phyloP scores from a whole-genome alignment of 2,329 filamentous ascomycete genomes.

The Ceratocystis alfenasii region DNA sequence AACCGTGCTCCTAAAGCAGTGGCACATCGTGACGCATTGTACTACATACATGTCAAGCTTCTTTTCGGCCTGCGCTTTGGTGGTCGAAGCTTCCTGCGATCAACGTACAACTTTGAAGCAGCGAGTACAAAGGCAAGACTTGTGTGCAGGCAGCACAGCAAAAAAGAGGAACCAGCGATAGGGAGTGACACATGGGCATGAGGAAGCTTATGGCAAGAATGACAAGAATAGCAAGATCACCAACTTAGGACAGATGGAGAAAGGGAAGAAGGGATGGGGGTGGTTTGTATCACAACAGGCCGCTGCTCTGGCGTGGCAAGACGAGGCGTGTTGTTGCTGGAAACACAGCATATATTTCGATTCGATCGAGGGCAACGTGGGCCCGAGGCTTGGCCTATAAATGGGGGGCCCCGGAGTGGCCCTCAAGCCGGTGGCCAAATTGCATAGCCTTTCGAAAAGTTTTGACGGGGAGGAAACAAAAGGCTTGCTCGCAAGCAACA shows the following conservation, averaged over 20 bases:
- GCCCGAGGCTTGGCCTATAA: no score
- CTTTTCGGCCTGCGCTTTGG: not conserved
- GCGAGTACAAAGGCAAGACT: no score
- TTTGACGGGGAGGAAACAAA: not conserved
- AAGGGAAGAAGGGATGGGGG: no score
- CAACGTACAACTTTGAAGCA: no score
- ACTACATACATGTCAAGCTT: slow-evolving; percentile 8
- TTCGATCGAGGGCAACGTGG: no score
- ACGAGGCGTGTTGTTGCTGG: not conserved
- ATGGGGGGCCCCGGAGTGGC: no score
- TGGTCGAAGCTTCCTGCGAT: slow-evolving; percentile 3
- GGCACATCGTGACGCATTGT: not conserved
- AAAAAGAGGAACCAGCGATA: not conserved
- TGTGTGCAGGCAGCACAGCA: not conserved
- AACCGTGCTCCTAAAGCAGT: not conserved
- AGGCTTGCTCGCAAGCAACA: not conserved
- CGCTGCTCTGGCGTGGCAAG: not conserved
- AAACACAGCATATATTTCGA: no score
- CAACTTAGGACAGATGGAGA: no score
- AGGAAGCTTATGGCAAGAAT: not conserved
- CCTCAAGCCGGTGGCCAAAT: no score
- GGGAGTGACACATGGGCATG: not conserved
- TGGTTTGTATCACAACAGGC: not conserved
- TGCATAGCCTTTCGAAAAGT: not conserved
- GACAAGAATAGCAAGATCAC: no score